A percentile compares a stretch with the other conserved stretches of the same genome.
These are phyloP conservation scores for Zygosaccharomyces sapae DNA, from an alignment of 1,139 yeast genomes.

Conservation along the genomic window DNA sequence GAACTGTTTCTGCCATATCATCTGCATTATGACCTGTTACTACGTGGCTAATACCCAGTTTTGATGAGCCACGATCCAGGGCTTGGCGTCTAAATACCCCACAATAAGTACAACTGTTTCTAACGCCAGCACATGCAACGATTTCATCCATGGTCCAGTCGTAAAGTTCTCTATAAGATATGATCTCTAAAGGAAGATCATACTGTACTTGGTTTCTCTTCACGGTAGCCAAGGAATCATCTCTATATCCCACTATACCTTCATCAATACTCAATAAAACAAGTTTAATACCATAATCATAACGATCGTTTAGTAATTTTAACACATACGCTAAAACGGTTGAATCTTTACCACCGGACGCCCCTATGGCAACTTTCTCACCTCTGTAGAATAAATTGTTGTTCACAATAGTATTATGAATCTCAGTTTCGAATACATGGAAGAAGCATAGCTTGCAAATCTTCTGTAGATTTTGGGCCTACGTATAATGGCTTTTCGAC, in stretches of 20 bases:
- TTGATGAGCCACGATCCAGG: constrained; percentile 91
- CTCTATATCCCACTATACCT: constrained; percentile 95
- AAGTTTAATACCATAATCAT: constrained; percentile 78
- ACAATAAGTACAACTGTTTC: constrained; percentile 95
- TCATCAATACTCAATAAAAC: constrained; percentile 87
- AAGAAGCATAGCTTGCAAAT: constrained; percentile 91
- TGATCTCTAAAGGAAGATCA: constrained; percentile 80
- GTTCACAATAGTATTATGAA: constrained; percentile 78
- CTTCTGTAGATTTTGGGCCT: constrained; percentile 93
- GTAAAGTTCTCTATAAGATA: constrained; percentile 83
- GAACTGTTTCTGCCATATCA: constrained; percentile 96
- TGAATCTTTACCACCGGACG: constrained; percentile 97
- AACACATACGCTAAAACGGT: constrained; percentile 88
- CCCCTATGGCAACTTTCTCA: constrained; percentile 92
- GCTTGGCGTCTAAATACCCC: constrained; percentile 97
- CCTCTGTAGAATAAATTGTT: constrained; percentile 71
- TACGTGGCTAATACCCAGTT: constrained; percentile 78
- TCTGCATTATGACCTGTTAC: constrained; percentile 99
- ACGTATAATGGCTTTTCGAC: constrained; percentile 78
- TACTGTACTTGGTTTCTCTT: constrained; percentile 88
- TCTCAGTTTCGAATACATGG: constrained; percentile 88
- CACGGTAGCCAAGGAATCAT: constrained; percentile 94
- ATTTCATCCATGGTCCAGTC: constrained; percentile 99
- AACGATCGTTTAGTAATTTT: constrained; percentile 81
- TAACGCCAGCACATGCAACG: constrained; percentile 88